These are phyloP conservation scores for Penicillium oxalicum DNA, from an alignment of 2,329 filamentous ascomycete species.

Conservation along the genomic window DNA sequence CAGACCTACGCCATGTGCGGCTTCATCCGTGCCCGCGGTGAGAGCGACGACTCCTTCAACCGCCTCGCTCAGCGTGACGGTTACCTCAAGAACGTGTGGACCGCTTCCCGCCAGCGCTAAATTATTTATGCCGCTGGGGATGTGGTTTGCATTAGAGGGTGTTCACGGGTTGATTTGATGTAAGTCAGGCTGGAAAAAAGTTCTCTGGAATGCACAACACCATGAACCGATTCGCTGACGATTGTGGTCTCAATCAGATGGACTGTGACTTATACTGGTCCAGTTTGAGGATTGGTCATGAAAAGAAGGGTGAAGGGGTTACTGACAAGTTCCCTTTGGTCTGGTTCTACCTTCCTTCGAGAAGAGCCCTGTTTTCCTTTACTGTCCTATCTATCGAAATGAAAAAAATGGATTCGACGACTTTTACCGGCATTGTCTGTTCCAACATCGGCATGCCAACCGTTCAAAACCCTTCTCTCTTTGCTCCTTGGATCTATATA, in stretches of 20 bases:
- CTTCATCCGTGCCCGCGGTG: constrained; percentile 95
- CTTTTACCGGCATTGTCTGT: constrained; percentile 21
- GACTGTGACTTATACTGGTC: constrained; percentile 22
- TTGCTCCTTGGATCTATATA: constrained; percentile 14
- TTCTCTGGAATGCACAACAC: too few relatives aligned
- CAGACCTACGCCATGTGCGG: constrained; percentile 95
- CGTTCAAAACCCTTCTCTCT: constrained; percentile 9
- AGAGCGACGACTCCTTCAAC: constrained; percentile 96
- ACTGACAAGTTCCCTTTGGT: constrained; percentile 15
- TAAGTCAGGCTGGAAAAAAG: constrained; percentile 7
- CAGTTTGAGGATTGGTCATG: constrained; percentile 21
- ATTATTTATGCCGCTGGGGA: constrained; percentile 13
- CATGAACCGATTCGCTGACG: not conserved
- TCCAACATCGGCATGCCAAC: constrained; percentile 7
- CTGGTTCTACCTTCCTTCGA: constrained; percentile 15
- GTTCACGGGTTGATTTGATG: constrained; percentile 26
- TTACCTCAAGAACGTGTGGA: constrained; percentile 96
- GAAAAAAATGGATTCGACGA: constrained; percentile 27
- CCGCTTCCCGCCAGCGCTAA: constrained; percentile 56
- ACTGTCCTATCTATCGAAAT: constrained; percentile 25
- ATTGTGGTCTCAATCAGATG: constrained; percentile 10
- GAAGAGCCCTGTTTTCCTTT: constrained; percentile 23
- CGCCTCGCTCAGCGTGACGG: constrained; percentile 92
- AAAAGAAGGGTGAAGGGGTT: constrained; percentile 17
- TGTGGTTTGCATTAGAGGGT: constrained; percentile 26